Evolutionary conservation across 1,284 basidiomycete species (phyloP).

Genomic region (Tylopilus sp.): DNA sequence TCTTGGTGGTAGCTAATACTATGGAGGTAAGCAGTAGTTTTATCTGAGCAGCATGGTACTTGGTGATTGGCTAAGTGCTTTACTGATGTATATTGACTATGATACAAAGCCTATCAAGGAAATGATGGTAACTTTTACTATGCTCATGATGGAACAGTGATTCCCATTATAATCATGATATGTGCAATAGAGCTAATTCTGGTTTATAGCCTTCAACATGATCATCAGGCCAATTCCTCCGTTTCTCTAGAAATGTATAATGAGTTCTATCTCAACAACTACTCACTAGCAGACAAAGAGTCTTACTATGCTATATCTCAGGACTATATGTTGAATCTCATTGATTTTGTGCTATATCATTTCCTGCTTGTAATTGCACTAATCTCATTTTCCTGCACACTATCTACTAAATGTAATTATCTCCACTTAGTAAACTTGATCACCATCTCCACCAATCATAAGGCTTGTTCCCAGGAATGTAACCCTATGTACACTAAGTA

Average conservation of each 20-base stretch:
- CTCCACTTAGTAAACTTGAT: no score
- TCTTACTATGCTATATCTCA: background rate
- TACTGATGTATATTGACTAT: constrained; percentile 7
- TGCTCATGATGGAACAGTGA: background rate
- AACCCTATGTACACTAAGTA: constrained; percentile 3
- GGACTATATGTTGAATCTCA: background rate
- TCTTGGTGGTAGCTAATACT: no score
- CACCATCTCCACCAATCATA: constrained; percentile 17
- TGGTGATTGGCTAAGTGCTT: background rate
- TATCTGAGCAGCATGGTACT: no score
- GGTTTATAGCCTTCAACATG: constrained; percentile 4
- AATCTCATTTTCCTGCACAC: no score
- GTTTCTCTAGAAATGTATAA: constrained; percentile 9
- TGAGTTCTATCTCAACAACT: constrained; percentile 13
- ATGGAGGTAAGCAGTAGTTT: background rate
- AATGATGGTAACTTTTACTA: background rate
- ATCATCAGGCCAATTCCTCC: background rate
- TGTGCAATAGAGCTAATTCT: constrained; percentile 12
- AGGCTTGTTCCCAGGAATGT: constrained; percentile 2
- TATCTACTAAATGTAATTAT: no score
- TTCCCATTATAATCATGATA: background rate
- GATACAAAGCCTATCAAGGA: no score
- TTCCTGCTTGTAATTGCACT: no score
- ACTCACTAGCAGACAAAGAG: constrained; percentile 8
- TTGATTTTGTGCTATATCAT: no score